Evolutionary conservation across 2,329 filamentous ascomycete genomes (phyloP), one percentile per base, ranked within the genome.

Genomic region (Fusarium nurragi): DNA sequence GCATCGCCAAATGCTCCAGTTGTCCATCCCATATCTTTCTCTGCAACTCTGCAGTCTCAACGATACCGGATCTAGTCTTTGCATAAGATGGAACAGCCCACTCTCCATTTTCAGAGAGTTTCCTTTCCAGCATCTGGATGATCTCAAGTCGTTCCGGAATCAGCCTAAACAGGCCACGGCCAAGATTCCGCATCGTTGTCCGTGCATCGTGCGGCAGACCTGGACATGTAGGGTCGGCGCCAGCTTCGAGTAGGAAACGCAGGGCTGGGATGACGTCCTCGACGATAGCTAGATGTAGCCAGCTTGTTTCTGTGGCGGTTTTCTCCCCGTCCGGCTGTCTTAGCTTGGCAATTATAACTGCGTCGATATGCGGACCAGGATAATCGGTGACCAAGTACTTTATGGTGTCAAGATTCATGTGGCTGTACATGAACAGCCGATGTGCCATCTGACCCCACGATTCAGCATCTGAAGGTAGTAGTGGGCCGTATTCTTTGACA

Each of bases 191-290:
- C n/a, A 64, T 39, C 1, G 12, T 18, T 6, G 32, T 21, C 6
- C 7, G 1, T 4, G 50, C 55, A 18, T 62, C 37, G 1, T 19
- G 4, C 2, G 16, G 9, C 1, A 64, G 12, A 0, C 61, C 61
- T 3, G 61, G 61, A 8, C 23, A 61, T 2, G 1, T 37, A 2
- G 46, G 37, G 19, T 65, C 55, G n/a, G 61, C 61, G 10, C 61
- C 49, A 0, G 40, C 49, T 0, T 51, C 50, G 1, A 64, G 2
- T 2, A 61, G 0, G 7, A 64, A 11, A 3, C 26, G n/a, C 1
- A 46, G 6, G 1, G n/a, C 41, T 12, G 16, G 19, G 4, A 45
- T 3, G 6, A 46, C 54, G 14, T 37, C n/a, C 6, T 32, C 28
- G 0, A n/a, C 9, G 2, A 64, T 40, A 5, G 60, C 54, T 2